A percentile compares a stretch with the other conserved stretches of the same genome.
These are phyloP conservation scores for Linaria vulgaris DNA, from an alignment of 257 asterid species.

Conservation along the genomic window DNA sequence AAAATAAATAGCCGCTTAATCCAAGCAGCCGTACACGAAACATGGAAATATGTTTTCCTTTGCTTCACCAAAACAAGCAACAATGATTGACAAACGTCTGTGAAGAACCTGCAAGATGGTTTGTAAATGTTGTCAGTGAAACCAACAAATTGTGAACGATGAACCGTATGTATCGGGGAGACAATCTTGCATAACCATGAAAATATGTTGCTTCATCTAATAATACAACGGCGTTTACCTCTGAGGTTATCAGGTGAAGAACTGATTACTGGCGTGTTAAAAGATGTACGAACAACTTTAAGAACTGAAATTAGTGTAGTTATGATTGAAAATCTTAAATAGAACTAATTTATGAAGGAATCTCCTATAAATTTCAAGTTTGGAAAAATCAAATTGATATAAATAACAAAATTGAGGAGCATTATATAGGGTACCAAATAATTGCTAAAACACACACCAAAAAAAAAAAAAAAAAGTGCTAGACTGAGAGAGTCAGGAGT, in stretches of 20 bases:
- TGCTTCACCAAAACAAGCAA: constrained; percentile 32
- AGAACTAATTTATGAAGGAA: constrained; percentile 7
- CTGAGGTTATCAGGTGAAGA: background rate
- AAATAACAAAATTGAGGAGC: too few relatives aligned
- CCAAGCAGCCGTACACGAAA: constrained; percentile 20
- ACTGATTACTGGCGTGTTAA: background rate
- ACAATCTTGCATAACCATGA: background rate
- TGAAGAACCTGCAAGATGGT: constrained; percentile 36
- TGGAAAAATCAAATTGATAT: background rate
- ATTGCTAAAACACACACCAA: too few relatives aligned
- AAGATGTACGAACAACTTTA: background rate
- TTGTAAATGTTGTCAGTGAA: constrained; percentile 15
- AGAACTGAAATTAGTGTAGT: too few relatives aligned
- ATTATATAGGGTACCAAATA: too few relatives aligned
- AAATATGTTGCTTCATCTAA: background rate
- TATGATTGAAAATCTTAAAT: too few relatives aligned
- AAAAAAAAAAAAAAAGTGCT: too few relatives aligned
- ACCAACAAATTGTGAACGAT: background rate
- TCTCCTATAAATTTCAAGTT: constrained; percentile 30
- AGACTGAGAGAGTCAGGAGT: too few relatives aligned
- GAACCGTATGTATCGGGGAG: background rate
- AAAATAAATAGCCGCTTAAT: constrained; percentile 16
- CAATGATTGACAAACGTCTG: constrained; percentile 23
- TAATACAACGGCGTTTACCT: too few relatives aligned
- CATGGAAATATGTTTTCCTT: constrained; percentile 23